Base-by-base conservation (phyloP, 2,329 filamentous ascomycete genomes). In the Fusarium sp. region DNA sequence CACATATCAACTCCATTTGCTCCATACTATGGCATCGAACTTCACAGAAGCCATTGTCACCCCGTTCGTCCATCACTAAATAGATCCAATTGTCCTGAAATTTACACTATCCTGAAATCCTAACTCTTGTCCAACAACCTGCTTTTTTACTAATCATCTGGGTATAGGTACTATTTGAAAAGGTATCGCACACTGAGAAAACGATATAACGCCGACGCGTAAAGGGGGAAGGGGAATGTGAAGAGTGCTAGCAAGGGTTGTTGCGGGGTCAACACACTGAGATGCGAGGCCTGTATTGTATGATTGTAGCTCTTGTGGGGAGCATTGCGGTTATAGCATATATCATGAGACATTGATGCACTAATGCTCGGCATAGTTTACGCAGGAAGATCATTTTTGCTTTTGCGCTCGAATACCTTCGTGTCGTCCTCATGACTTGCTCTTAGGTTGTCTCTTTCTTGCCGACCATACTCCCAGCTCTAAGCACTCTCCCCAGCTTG, bases 381-480 rank as follows among this genome's bases (percentile, higher is more conserved):
- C 45, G 25, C 65, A 47, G 32, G 58, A 40, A 30, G 56, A 51
- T 33, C 49, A 56, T 60, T 20, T 54, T 71, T 65, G 54, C 56
- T 62, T 66, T 64, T 67, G 57, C 33, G 27, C 41, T 48, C 19
- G n/a, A 33, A 56, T 53, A 35, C 39, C 48, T 43, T 23, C n/a
- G 40, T 47, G 55, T 61, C 43, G 8, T 35, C 6, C 41, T 70
- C 56, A 56, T 30, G 25, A 30, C 19, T 52, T 35, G 32, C 20
- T 43, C 40, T 59, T 55, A 43, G 32, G 37, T 20, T 32, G 51
- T 51, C 68, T 75, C 85, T 97, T 98, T 79, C 90, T 93, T 63
- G 90, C 96, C 78, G 90, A 96, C 83, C 94, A 97, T 78, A 94
- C 96, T 37, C 95, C 92, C 68, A 94, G 88, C 73, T 88, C 93